Conservation (phyloP, 306 rosid species). For the Cicer bijugum region DNA sequence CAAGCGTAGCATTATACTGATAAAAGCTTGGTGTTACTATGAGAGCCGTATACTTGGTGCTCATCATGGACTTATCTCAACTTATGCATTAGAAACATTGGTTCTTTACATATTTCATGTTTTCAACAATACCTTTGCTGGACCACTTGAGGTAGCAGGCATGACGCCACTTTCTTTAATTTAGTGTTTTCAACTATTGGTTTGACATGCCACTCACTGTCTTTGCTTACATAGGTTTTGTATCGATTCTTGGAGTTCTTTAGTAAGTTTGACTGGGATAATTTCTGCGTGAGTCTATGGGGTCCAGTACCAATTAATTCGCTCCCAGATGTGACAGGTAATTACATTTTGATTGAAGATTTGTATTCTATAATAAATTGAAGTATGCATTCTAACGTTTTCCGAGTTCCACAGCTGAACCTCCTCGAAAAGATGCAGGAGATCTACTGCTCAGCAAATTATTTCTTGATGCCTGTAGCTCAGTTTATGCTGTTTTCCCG, state of each 20-base stretch:
- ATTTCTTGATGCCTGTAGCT: constrained; percentile 81
- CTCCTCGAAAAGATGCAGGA: constrained; percentile 95
- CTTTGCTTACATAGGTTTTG: constrained; percentile 68
- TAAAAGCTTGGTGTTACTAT: constrained; percentile 99
- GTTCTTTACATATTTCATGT: constrained; percentile 98
- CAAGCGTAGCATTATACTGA: constrained; percentile 96
- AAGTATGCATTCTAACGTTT: constrained; percentile 25
- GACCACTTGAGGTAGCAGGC: constrained; percentile 91
- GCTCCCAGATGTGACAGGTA: constrained; percentile 99
- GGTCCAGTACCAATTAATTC: constrained; percentile 91
- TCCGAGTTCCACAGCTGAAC: constrained; percentile 65
- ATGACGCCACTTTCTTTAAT: constrained; percentile 36
- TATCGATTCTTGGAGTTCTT: constrained; percentile 94
- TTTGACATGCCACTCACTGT: constrained; percentile 28
- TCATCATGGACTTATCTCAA: constrained; percentile 98
- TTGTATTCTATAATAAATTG: constrained; percentile 20
- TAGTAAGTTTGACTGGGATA: constrained; percentile 99
- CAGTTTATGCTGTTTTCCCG: constrained; percentile 87
- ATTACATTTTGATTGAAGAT: constrained; percentile 36
- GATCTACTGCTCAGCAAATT: constrained; percentile 81
- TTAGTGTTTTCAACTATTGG: constrained; percentile 37
- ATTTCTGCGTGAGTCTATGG: constrained; percentile 93
- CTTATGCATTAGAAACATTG: constrained; percentile 97
- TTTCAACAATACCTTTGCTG: constrained; percentile 90
- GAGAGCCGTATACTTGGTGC: constrained; percentile 99